Conservation (phyloP, 345 rosid genomes). For the Camelina laxa region DNA sequence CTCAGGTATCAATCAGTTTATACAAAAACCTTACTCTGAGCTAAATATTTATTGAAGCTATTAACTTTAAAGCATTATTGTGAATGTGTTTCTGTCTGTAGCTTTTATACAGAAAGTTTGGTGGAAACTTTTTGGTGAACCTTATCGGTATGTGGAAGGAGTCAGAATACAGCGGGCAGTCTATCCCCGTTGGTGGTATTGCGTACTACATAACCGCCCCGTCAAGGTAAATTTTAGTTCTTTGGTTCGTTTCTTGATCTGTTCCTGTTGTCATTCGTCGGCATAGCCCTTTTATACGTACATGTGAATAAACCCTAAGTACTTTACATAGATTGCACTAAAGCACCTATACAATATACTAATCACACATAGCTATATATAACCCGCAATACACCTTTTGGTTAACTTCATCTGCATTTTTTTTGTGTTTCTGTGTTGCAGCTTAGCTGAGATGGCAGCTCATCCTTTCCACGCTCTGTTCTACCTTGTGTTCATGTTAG, state of each 20-base stretch:
- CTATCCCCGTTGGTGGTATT: not conserved
- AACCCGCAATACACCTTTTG: not conserved
- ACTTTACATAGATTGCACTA: no score
- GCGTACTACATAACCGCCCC: not conserved
- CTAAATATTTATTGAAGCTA: not conserved
- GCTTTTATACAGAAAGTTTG: slow-evolving; percentile 1
- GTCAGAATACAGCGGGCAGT: slow-evolving; percentile 3
- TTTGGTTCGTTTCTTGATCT: not conserved
- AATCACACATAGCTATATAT: no score
- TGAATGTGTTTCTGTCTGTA: not conserved
- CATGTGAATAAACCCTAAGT: no score
- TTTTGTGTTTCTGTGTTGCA: not conserved
- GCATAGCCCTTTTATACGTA: no score
- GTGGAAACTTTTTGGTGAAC: not conserved
- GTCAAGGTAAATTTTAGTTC: not conserved
- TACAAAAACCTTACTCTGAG: not conserved
- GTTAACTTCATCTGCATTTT: not conserved
- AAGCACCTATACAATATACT: no score
- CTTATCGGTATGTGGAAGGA: slow-evolving; percentile 3
- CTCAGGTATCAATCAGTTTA: not conserved
- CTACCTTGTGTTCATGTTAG: slow-evolving; percentile 13
- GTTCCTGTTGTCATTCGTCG: not conserved
- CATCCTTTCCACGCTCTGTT: slow-evolving; percentile 5
- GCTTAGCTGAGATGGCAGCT: slow-evolving; percentile 12
- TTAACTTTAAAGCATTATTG: not conserved